phyloP scores from a whole-genome alignment of 2,329 filamentous ascomycete genomes.

The Aureobasidium subglaciale region DNA sequence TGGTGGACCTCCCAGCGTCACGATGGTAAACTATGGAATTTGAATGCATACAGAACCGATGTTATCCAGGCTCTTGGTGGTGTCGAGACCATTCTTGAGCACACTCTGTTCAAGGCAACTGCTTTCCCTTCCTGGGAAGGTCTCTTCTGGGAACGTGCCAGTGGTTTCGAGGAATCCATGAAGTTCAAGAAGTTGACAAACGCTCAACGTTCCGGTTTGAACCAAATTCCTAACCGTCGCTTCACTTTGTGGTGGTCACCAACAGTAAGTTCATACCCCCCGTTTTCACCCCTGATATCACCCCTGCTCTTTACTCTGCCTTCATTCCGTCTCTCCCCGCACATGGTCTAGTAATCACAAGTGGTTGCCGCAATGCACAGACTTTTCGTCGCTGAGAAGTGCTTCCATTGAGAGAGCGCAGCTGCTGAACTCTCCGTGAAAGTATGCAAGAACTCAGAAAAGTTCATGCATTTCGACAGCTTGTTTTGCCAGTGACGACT shows the following conservation, averaged over 20 bases:
- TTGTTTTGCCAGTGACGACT: not conserved
- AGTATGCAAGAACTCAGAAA: not conserved
- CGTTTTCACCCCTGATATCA: not conserved
- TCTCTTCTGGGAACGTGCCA: slow-evolving; percentile 63
- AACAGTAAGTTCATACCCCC: slow-evolving; percentile 18
- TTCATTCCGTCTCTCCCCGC: too few species aligned
- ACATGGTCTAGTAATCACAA: too few species aligned
- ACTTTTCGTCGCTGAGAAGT: not conserved
- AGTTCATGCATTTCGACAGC: not conserved
- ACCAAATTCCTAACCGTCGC: slow-evolving; percentile 96
- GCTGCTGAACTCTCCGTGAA: not conserved
- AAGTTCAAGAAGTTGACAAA: slow-evolving; percentile 99
- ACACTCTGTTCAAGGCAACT: slow-evolving; percentile 87
- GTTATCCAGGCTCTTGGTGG: slow-evolving; percentile 93
- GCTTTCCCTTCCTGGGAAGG: slow-evolving; percentile 97
- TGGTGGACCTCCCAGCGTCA: slow-evolving; percentile 99
- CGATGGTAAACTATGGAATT: slow-evolving; percentile 94
- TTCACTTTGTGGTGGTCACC: slow-evolving; percentile 96
- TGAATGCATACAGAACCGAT: slow-evolving; percentile 93
- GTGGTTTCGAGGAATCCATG: slow-evolving; percentile 51
- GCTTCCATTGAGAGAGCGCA: not conserved
- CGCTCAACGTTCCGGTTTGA: slow-evolving; percentile 90
- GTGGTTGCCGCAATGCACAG: not conserved
- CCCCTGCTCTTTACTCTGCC: not conserved
- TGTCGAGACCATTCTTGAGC: slow-evolving; percentile 96